Evolutionary conservation across 2,329 filamentous ascomycete genomes (phyloP), one percentile per base, ranked within the genome.

Genomic region (Aureobasidium sp.): DNA sequence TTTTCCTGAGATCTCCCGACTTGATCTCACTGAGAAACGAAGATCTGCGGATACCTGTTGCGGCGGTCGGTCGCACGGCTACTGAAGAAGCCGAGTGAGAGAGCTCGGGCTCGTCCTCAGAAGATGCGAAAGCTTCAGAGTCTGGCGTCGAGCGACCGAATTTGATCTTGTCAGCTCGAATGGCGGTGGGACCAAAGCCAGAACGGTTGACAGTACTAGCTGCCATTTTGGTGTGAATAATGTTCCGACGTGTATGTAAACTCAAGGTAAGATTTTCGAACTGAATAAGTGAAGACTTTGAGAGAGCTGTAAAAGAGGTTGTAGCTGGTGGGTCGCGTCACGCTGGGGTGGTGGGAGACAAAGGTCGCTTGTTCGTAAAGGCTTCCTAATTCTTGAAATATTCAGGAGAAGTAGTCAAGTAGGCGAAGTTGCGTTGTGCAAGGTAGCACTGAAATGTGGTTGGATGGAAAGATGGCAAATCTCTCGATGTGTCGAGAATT

Each of bases 11-110:
- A 62, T 85, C 82, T 57, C 80, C 78, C 41, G 80, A 75, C 65
- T 88, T 89, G 9, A 90, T 88, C 69, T 96, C 92, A 71, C 91
- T 93, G 63, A 96, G 77, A 90, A 91, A 96, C 42, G 90, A 95
- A 49, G 89, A 83, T 65, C 90, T 85, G 61, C 90, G 85, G 29
- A 82, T 84, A 68, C 87, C 89, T 55, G 75, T 67, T 77, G 81
- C 55, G 83, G 61, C 73, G 70, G 64, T 72, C 72, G 69, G 73
- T 31, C 69, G 70, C 34, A 71, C 72, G 75, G 76, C 68, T 11
- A 72, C 80, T 80, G 65, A 76, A 76, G 69, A 71, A 74, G 73
- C 67, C 68, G 68, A 65, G 64, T 71, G 80, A 67, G 83, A 34
- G 68, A 85, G 81, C 64, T 96, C 89, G 62, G 80, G 82, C 74